Evolutionary conservation across 352 stramenopile genomes (phyloP), one percentile per base, ranked within the genome.

Genomic region (Globisporangium paddicum): DNA sequence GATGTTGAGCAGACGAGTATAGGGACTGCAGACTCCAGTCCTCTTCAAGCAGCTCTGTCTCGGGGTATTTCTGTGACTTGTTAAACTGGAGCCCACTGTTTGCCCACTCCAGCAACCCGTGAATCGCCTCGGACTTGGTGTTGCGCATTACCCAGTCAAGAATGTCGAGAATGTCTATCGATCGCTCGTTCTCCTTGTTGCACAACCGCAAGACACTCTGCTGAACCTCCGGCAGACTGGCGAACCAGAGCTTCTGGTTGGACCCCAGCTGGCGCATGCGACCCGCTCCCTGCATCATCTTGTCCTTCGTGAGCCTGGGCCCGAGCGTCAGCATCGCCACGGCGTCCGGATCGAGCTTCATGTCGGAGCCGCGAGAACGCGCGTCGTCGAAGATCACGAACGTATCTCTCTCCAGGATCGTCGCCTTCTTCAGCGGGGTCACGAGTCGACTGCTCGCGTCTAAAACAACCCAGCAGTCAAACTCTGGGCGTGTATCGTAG

Each of bases 341-440:
- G 2, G 85, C 83, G 9, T 93, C 37, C n/a, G 58, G 19, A 13
- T 64, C 58, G 8, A 97, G 62, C 61, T 97, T 96, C 75, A 98
- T 87, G 61, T 97, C 90, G 0, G 88, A 86, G 3, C 89, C 90
- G 53, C 89, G 73, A 42, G 88, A 93, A 1, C 86, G 82, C 10
- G 87, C 84, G 48, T 98, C 92, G 65, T 97, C 90, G 67, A 97
- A 97, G 38, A 97, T 84, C n/a, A 90, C 86, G 68, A 97, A 97
- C 3, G 86, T 83, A 38, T 96, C 78, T 23, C 74, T 63, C 45
- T 96, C 89, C 0, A 63, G 62, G n/a, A 97, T 77, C 4, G 86
- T 71, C 14, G 87, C 87, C 5, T 73, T 73, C 47, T 84, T 81
- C 49, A 92, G 69, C 5, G 66, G 58, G 1, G 71, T 62, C 5